Evolutionary conservation across 495 filamentous ascomycete species (phyloP).

Genomic region (Patellaria atrata): DNA sequence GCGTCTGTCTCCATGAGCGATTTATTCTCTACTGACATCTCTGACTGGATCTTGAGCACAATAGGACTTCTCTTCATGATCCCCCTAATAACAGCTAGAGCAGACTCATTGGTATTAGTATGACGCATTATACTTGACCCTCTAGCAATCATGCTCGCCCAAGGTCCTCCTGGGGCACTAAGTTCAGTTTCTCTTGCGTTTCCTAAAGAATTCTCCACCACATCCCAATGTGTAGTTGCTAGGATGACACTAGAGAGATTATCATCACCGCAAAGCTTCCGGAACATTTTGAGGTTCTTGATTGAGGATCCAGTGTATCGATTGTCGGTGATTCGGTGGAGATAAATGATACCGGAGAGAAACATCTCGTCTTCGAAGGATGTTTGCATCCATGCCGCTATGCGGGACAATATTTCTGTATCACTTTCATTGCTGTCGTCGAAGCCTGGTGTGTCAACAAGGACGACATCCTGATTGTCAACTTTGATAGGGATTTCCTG

Average conservation of each 20-base stretch:
- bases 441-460: constrained; percentile 12
- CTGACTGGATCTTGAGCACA: too few species aligned
- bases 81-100: constrained; percentile 1
- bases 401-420: constrained; percentile 4
- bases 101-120: background rate
- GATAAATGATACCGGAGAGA: constrained; percentile 12
- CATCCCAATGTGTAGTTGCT: constrained; percentile 10
- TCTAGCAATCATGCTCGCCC: background rate
- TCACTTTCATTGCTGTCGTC: constrained; percentile 5
- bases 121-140: constrained; percentile 2
- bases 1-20: too few species aligned
- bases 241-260: constrained; percentile 3
- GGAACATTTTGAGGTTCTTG: constrained; percentile 1
- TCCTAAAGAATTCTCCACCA: background rate
- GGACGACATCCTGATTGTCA: background rate
- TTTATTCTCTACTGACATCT: too few species aligned
- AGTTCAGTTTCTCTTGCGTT: constrained; percentile 1
- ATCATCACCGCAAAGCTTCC: constrained; percentile 5
- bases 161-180: too few species aligned
- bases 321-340: constrained; percentile 7
- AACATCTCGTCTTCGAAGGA: constrained; percentile 1
- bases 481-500: background rate
- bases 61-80: background rate
- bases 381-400: constrained; percentile 5
- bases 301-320: constrained; percentile 3